Evolutionary conservation across 78 protist species (phyloP), one percentile per base, ranked within the genome.

Genomic region (Diacronema lutheri): DNA sequence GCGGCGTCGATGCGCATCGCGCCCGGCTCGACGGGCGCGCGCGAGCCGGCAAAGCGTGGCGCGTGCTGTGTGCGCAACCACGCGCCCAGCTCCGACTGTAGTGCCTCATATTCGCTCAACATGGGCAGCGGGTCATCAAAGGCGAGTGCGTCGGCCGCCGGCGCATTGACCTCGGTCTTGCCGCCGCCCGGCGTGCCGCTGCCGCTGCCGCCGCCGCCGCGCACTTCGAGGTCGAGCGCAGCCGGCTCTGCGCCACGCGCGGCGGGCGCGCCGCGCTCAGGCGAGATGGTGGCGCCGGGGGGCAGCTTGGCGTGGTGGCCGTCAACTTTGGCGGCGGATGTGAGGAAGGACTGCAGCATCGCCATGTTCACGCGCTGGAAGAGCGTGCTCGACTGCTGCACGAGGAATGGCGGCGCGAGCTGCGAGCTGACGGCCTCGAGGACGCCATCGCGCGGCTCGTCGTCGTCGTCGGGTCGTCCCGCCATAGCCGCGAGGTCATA

Each of bases 381-480:
- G 35, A 65, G 72, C 40, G 72, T 65, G 10, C 41, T 33, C 16
- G 41, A 33, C 6, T n/a, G 38, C 23, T 33, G 72, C 72, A 65
- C 72, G 25, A 65, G 72, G 41, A 65, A n/a, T 1, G 72, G 72
- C 25, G 72, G 72, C n/a, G n/a, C 72, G 44, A 65, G 40, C 72
- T 65, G 72, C 72, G n/a, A 41, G 23, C 41, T 12, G 21, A 65
- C 72, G 41, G 26, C 16, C 20, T 65, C 72, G 40, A 65, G 37
- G 11, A 65, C 40, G 40, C 40, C 40, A 4, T 33, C 72, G 44
- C 26, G 31, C 25, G 0, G 14, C 21, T n/a, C 72, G 41, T 65
- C 72, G 23, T 65, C 72, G 41, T 65, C 72, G 9, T 0, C 25
- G 26, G 1, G 0, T 21, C 29, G 41, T 21, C 33, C 40, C 40